phyloP scores from a whole-genome alignment of 352 stramenopile species.

The Globisporangium radiosum region DNA sequence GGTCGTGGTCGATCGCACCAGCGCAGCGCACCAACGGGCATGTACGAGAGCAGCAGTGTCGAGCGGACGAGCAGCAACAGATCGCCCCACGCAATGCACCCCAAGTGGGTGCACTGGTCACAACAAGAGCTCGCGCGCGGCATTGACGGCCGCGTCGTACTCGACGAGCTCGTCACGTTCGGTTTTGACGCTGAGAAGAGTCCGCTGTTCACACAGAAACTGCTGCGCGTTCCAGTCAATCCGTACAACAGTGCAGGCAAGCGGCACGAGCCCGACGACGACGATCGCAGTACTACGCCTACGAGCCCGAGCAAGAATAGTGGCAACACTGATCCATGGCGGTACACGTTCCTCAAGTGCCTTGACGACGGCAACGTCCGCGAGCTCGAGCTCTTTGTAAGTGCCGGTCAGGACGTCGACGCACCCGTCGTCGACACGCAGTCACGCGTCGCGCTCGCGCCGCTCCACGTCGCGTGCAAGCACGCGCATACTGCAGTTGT shows the following conservation, averaged over 20 bases:
- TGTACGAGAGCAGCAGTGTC: constrained; percentile 26
- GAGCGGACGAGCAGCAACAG: constrained; percentile 3
- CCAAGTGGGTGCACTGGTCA: constrained; percentile 60
- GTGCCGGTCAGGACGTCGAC: constrained; percentile 56
- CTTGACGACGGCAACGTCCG: constrained; percentile 33
- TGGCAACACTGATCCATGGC: constrained; percentile 14
- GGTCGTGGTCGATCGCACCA: constrained; percentile 10
- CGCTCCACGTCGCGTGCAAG: constrained; percentile 53
- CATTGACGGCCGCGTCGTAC: constrained; percentile 50
- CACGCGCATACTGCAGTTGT: constrained; percentile 32
- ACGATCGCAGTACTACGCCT: constrained; percentile 3
- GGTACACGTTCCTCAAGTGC: constrained; percentile 43
- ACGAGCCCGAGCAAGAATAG: neutral
- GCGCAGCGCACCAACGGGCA: constrained; percentile 27
- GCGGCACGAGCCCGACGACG: constrained; percentile 9
- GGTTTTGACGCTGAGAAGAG: constrained; percentile 51
- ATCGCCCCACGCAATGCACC: constrained; percentile 28
- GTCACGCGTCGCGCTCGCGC: constrained; percentile 29
- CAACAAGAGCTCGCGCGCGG: constrained; percentile 51
- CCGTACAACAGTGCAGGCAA: neutral
- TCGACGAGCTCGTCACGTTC: constrained; percentile 40
- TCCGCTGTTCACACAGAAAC: constrained; percentile 43
- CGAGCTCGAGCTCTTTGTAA: constrained; percentile 62
- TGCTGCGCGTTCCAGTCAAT: constrained; percentile 13
- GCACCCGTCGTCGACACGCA: constrained; percentile 23